phyloP scores from a whole-genome alignment of 164 flowering plant genomes.

The Vitis cinerea region DNA sequence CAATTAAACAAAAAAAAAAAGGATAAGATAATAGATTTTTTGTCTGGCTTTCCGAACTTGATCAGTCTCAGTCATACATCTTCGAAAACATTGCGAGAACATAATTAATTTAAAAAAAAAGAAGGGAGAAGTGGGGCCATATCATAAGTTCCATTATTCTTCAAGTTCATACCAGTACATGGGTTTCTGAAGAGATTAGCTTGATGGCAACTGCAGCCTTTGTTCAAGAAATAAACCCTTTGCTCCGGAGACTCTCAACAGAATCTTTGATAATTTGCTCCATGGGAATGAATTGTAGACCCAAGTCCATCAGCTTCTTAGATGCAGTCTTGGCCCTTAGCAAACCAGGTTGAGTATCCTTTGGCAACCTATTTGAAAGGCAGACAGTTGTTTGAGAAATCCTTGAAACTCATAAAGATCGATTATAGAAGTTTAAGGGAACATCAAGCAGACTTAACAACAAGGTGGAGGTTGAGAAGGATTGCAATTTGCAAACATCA shows the following conservation, averaged over 20 bases:
- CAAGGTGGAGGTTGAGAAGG: too few relatives aligned
- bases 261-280: conserved; percentile 87
- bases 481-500: too few relatives aligned
- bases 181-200: conserved; percentile 1
- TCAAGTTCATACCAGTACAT: background rate
- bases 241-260: conserved; percentile 69
- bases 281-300: conserved; percentile 70
- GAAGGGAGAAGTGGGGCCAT: too few relatives aligned
- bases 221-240: conserved; percentile 57
- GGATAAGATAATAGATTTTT: background rate
- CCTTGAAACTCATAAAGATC: background rate
- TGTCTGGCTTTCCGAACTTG: too few relatives aligned
- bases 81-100: too few relatives aligned
- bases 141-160: too few relatives aligned
- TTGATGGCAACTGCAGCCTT: background rate
- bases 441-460: too few relatives aligned
- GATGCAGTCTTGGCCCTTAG: conserved; percentile 53
- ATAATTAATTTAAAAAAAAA: too few relatives aligned
- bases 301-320: conserved; percentile 78
- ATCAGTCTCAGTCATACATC: too few relatives aligned
- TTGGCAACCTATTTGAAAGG: conserved; percentile 48
- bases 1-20: background rate
- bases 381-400: background rate
- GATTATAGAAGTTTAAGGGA: too few relatives aligned
- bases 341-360: conserved; percentile 80